Evolutionary conservation across 352 stramenopile species (phyloP), one percentile per base, ranked within the genome.

Genomic region (Pythium dissimile): DNA sequence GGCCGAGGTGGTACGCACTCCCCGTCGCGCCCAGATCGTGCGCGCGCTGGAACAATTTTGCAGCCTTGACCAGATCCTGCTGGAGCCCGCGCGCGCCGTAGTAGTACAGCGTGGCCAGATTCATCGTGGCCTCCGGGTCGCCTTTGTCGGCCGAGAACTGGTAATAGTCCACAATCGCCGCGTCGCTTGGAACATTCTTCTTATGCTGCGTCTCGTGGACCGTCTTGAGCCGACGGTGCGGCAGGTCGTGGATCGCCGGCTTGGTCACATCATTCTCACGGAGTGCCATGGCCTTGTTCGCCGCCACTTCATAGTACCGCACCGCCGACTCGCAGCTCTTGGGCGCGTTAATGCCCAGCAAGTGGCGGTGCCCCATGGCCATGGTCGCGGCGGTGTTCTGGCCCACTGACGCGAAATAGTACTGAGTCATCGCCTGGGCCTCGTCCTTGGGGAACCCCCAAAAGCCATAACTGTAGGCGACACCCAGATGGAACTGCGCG

Each of bases 101-200:
- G 49, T 77, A 90, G 66, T 94, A 92, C 32, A 97, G 57, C 50
- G 84, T 89, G 11, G 86, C 89, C n/a, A 96, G 64, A 54, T 88
- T 89, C 15, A 94, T 67, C 13, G 84, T 90, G 21, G 89, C 86
- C 21, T 92, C 75, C 0, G 81, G 67, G 59, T 96, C 88, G 15
- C 88, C 89, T 57, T 94, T 94, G 32, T 95, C 85, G 9, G 89
- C 83, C 42, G 88, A 89, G 62, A 94, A 92, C 57, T 91, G 73
- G 56, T 96, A 96, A 57, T 96, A 97, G 46, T 96, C 84, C n/a
- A 95, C 80, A 43, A 92, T 88, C 0, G 80, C 85, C 1, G 70
- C 77, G 61, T 92, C 81, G 12, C 71, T 84, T 16, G 84, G 84
- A 3, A 81, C 51, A 46, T 88, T 92, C 54, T 88, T 90, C 66